Conservation (phyloP, 2,329 filamentous ascomycete species). For the Aspergillus sp. region DNA sequence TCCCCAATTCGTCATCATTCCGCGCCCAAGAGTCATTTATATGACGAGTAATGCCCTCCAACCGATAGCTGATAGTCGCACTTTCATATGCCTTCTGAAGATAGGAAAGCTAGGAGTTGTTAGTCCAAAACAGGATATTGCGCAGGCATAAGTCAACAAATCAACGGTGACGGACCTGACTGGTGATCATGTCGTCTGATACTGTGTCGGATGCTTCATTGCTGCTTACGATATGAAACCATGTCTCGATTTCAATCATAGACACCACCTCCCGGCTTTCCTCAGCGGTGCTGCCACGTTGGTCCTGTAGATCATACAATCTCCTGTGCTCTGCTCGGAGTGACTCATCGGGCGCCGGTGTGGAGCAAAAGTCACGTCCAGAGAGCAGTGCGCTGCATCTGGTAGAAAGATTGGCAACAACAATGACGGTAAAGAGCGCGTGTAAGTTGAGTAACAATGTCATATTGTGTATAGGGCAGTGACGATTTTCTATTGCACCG, state of each 20-base stretch:
- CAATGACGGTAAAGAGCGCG: slow-evolving; percentile 20
- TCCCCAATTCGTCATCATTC: slow-evolving; percentile 49
- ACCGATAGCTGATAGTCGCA: slow-evolving; percentile 52
- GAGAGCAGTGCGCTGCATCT: slow-evolving; percentile 20
- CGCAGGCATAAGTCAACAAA: not conserved
- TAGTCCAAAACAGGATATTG: not conserved
- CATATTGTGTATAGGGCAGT: slow-evolving; percentile 23
- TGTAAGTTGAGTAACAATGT: slow-evolving; percentile 23
- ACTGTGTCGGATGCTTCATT: slow-evolving; percentile 29
- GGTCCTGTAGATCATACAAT: slow-evolving; percentile 22
- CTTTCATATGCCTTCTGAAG: slow-evolving; percentile 50
- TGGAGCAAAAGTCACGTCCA: slow-evolving; percentile 34
- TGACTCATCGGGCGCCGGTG: slow-evolving; percentile 28
- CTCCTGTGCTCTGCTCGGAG: slow-evolving; percentile 30
- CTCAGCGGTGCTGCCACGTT: slow-evolving; percentile 12
- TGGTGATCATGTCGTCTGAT: slow-evolving; percentile 36
- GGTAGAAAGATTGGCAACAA: slow-evolving; percentile 18
- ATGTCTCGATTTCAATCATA: slow-evolving; percentile 43
- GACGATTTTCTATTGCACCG: slow-evolving; percentile 2
- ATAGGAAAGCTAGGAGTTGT: slow-evolving; percentile 28
- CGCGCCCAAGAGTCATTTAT: slow-evolving; percentile 59
- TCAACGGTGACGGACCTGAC: slow-evolving; percentile 32
- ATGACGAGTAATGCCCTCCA: slow-evolving; percentile 52
- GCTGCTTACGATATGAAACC: slow-evolving; percentile 47
- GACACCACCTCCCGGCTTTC: slow-evolving; percentile 21